Base-by-base conservation (phyloP, 495 filamentous ascomycete genomes). In the Lasiosphaeria ovina region DNA sequence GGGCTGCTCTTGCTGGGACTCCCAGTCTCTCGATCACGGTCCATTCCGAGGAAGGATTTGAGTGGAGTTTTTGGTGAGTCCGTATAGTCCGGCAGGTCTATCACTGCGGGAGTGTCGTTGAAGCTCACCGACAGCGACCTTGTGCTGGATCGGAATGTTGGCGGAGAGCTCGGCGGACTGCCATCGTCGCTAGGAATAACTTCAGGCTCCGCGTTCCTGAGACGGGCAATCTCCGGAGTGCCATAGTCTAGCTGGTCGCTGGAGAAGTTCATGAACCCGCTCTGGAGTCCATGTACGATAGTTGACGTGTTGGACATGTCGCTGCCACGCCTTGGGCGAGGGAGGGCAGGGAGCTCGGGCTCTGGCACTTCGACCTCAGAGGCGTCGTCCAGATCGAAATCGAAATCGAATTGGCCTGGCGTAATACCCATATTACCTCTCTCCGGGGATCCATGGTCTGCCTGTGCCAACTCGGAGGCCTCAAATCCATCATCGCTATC, bases 121-220 rank as follows among this genome's bases (percentile, higher is more conserved):
- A 79, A 80, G 47, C 72, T 78, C 35, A 77, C 73, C 34, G 76
- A 78, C 16, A 70, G 66, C 16, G 76, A 76, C 49, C 76, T 71
- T 3, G 58, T 64, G 57, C 72, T 72, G 24, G 73, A 70, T 12
- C 71, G 72, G 55, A 77, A 66, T 8, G 55, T 51, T 6, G 74
- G 73, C 38, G 78, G 79, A 3, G 79, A 80, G 62, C 69, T 74
- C 6, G 75, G 73, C 33, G 75, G 73, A 36, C 73, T 79, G 31
- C 71, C 61, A 47, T 72, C 71, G 48, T 72, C 70, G 52, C 72
- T 69, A 12, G 68, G 71, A 24, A 55, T 62, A 4, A 32, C 32
- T 3, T 58, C 63, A 10, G 51, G 6, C 54, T 71, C 66, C 11
- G 65, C 47, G 34, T 72, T 66, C 24, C 66, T 62, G 5, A 71